Percentiles rank a stretch among this genome's conserved stretches.
These are phyloP conservation scores for Diplodia intermedia DNA, from an alignment of 2,329 filamentous ascomycete species.

Conservation along the genomic window DNA sequence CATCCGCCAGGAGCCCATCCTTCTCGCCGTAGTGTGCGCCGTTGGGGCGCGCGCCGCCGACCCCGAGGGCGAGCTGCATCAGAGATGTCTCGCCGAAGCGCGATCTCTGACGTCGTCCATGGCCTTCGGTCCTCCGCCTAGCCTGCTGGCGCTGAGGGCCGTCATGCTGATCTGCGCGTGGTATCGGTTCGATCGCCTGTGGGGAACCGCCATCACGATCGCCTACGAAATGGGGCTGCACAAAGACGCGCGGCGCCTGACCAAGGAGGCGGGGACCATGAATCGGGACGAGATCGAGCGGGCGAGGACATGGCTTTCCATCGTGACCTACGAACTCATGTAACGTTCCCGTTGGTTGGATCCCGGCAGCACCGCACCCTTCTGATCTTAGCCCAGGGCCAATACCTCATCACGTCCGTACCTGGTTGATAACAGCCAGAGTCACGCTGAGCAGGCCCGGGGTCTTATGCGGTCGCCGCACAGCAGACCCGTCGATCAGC, in stretches of 20 bases:
- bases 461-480: background rate
- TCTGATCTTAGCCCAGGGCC: background rate
- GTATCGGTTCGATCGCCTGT: constrained; percentile 9
- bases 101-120: background rate
- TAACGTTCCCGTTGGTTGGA: background rate
- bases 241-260: background rate
- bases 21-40: constrained; percentile 11
- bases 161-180: constrained; percentile 1
- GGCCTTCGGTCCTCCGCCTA: background rate
- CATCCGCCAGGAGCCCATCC: constrained; percentile 5
- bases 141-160: background rate
- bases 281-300: background rate
- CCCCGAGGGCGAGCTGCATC: background rate
- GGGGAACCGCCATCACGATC: constrained; percentile 3
- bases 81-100: background rate
- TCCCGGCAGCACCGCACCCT: background rate
- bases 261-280: background rate
- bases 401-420: constrained; percentile 4
- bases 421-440: background rate
- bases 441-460: background rate
- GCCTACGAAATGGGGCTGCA: constrained; percentile 20
- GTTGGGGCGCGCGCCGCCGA: constrained; percentile 3
- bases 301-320: constrained; percentile 11
- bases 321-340: constrained; percentile 13
- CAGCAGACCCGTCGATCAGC: constrained; percentile 3